Base-by-base conservation (phyloP, 139 green algal genomes). In the Chlamydomonas applanata region DNA sequence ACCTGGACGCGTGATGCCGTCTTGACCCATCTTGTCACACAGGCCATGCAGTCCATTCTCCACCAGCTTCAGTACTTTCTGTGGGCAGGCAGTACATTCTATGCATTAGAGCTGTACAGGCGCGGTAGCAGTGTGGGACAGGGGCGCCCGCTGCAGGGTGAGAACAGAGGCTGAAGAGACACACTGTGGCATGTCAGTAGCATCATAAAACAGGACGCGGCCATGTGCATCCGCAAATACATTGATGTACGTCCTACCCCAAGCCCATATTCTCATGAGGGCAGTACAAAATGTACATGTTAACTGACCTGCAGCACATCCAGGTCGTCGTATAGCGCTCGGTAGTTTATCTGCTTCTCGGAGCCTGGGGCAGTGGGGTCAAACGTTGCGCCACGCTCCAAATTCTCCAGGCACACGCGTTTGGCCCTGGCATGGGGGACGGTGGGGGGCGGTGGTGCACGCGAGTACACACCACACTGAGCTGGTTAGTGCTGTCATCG, bases 1-100 rank as follows among this genome's bases (percentile, higher is more conserved):
- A 49, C 40, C 82, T 54, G 85, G 88, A 0, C 77, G 66, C 4
- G 83, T 88, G 45, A 89, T 17, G 29, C 81, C 81, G 3, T 84
- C 68, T 14, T 63, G 53, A 7, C 52, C 70, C 52, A 74, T 59
- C 45, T 76, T 75, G 34, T 80, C 34, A 1, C 66, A 29, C 33
- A 80, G 66, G 7, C 32, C 35, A 61, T 84, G 68, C 22, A 87
- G 71, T 0, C 62, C 63, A 40, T 76, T 72, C 75, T 86, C 80
- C 44, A 86, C 29, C 33, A 49, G 16, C 66, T 86, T 86, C 24
- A 86, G 36, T 20, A 86, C 49, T 2, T 56, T 30, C 80, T 86
- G 71, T 22, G n/a, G 40, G 11, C 40, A 49, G 40, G 40, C 40
- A 49, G 40, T 49, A 49, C 40, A 49, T 7, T 7, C 40, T 19